These are phyloP conservation scores for Zychaea mexicana DNA, from an alignment of 371 early-diverging fungal genomes.

Conservation along the genomic window DNA sequence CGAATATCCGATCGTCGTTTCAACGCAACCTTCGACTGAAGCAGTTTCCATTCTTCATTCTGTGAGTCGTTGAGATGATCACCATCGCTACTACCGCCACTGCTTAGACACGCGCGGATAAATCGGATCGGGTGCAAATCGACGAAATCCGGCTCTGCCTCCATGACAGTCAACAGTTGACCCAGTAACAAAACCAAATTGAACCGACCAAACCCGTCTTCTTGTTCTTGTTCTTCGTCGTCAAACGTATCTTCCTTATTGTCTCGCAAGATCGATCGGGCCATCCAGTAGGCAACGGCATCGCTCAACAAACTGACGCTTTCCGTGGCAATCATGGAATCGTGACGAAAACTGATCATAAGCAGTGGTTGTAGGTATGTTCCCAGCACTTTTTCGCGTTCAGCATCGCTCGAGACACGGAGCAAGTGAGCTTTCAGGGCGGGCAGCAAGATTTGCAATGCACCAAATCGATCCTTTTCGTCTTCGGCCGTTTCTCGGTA, in stretches of 20 bases:
- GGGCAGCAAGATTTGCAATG: slow-evolving; percentile 43
- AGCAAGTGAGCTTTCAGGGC: slow-evolving; percentile 38
- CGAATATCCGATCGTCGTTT: slow-evolving; percentile 7
- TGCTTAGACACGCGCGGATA: slow-evolving; percentile 17
- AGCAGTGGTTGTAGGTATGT: slow-evolving; percentile 33
- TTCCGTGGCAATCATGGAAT: slow-evolving; percentile 42
- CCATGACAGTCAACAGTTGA: slow-evolving; percentile 36
- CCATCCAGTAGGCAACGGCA: slow-evolving; percentile 32
- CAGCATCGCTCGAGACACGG: slow-evolving; percentile 14
- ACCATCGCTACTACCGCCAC: too few relatives aligned
- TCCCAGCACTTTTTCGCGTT: slow-evolving; percentile 24
- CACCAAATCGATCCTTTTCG: slow-evolving; percentile 45
- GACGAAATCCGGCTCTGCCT: slow-evolving; percentile 47
- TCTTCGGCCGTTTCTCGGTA: slow-evolving; percentile 28
- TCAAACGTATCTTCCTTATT: slow-evolving; percentile 13
- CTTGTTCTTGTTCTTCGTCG: slow-evolving; percentile 10
- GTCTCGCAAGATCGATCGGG: slow-evolving; percentile 17
- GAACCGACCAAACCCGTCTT: slow-evolving; percentile 12
- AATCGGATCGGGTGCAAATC: slow-evolving; percentile 42
- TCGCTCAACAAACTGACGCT: slow-evolving; percentile 34
- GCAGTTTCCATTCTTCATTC: slow-evolving; percentile 17
- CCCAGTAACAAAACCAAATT: slow-evolving; percentile 21
- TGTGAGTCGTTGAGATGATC: background rate
- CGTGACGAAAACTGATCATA: slow-evolving; percentile 31
- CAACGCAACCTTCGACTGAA: slow-evolving; percentile 2